Evolutionary conservation across 108 stramenopile species (phyloP), one percentile per base, ranked within the genome.

Genomic region (Cyclotella cryptica): DNA sequence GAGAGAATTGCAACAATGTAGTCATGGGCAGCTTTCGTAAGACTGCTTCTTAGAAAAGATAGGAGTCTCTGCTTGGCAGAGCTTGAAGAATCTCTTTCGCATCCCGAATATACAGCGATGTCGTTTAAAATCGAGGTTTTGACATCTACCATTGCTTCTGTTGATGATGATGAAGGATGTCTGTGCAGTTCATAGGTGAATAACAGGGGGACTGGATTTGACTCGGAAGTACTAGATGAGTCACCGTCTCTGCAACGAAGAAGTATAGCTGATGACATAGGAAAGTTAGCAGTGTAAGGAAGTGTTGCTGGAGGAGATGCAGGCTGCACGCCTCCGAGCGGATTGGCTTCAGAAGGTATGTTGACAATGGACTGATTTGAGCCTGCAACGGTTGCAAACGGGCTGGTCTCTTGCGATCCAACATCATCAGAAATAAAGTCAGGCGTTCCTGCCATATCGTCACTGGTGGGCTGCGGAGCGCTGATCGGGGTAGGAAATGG

Each of bases 141-240:
- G 12, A 77, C 53, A 54, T 69, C 67, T 44, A 29, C n/a, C n/a
- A 76, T 72, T 26, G 69, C 71, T 43, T 26, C 66, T 15, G 41
- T 21, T 51, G 61, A 28, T 22, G 72, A 49, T 11, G 59, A 49
- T 10, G 49, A 53, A 21, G 67, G 14, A n/a, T 57, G 66, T 43
- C 81, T 58, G 58, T 83, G 81, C 8, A 83, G 53, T 35, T 83
- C 81, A 49, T 83, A 83, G 21, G 46, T 54, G 63, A 72, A 83
- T 8, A 55, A 60, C 18, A 83, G 41, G 17, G 59, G 66, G 14
- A 77, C 40, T 18, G 71, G 39, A 45, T 76, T 67, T 41, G 71
- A 26, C 17, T 72, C 47, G 22, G 52, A 53, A 59, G 69, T 35
- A 26, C 69, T 72, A 5, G 28, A 35, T 35, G 35, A 66, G 1